Evolutionary conservation across 1,284 basidiomycete species (phyloP).

Genomic region (Naganishia albida): DNA sequence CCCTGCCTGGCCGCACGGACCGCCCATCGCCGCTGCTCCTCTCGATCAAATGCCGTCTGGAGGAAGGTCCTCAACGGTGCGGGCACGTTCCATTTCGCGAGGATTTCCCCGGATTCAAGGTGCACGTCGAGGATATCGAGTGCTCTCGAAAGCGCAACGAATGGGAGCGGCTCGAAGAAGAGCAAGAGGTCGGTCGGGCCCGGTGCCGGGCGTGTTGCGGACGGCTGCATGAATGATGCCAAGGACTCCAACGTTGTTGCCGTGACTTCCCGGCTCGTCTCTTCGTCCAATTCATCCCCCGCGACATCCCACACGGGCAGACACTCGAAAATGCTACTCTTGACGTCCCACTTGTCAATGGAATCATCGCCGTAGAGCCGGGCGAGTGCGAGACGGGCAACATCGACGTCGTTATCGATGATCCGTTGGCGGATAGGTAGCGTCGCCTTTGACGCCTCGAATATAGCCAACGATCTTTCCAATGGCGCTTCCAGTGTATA

Average conservation of each 20-base stretch:
- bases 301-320: constrained; percentile 81
- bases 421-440: constrained; percentile 68
- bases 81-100: constrained; percentile 79
- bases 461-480: constrained; percentile 69
- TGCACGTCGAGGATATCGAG: constrained; percentile 90
- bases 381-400: constrained; percentile 79
- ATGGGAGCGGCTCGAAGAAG: constrained; percentile 77
- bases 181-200: constrained; percentile 70
- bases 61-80: constrained; percentile 81
- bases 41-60: constrained; percentile 66
- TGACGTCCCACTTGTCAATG: constrained; percentile 71
- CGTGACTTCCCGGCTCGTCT: constrained; percentile 66
- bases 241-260: constrained; percentile 78
- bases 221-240: constrained; percentile 73
- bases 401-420: constrained; percentile 76
- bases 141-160: constrained; percentile 71
- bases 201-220: constrained; percentile 62
- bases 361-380: constrained; percentile 80
- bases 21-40: constrained; percentile 79
- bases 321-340: constrained; percentile 90
- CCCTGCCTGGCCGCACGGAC: constrained; percentile 76
- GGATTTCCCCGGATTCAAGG: constrained; percentile 86
- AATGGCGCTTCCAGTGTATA: constrained; percentile 72
- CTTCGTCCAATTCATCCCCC: constrained; percentile 57
- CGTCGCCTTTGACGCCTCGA: constrained; percentile 87